Evolutionary conservation across 139 green algal species (phyloP).

Genomic region (Auxenochlorella pyrenoidosa): DNA sequence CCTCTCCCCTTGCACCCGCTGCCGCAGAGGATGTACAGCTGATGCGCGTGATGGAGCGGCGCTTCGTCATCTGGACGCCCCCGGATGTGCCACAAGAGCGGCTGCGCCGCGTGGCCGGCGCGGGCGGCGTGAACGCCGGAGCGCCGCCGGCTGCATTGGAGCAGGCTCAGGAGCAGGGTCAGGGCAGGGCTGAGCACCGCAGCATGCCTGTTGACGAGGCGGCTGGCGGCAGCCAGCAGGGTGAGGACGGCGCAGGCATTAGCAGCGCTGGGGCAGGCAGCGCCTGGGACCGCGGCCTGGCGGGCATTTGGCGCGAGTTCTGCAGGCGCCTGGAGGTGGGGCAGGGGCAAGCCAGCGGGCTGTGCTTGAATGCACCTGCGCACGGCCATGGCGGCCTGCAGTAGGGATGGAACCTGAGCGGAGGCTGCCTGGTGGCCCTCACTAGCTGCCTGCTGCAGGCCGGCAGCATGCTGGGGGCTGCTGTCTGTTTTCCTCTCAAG

Average conservation of each 20-base stretch:
- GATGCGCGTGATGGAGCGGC: slow-evolving; percentile 35
- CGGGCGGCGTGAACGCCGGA: background rate
- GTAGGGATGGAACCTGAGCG: too few species aligned
- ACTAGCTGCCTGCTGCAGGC: too few species aligned
- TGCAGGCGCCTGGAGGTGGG: background rate
- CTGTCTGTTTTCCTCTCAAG: too few species aligned
- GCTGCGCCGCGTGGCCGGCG: background rate
- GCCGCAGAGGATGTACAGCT: slow-evolving; percentile 36
- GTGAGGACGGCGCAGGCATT: background rate
- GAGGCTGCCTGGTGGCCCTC: too few species aligned
- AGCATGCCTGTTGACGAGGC: background rate
- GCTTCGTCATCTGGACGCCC: slow-evolving; percentile 40
- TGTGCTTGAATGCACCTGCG: too few species aligned
- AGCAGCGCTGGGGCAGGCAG: background rate
- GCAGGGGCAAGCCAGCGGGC: background rate
- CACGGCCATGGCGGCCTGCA: too few species aligned
- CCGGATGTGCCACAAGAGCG: background rate
- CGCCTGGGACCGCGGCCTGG: slow-evolving; percentile 22
- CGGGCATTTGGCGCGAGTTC: slow-evolving; percentile 28
- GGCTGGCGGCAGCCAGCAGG: background rate
- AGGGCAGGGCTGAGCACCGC: background rate
- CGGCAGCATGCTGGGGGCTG: too few species aligned
- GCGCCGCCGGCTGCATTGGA: background rate
- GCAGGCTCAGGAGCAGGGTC: background rate
- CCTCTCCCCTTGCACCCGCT: too few species aligned